Evolutionary conservation across 805 yeast genomes (phyloP).

Genomic region (Teunomyces tritomae): DNA sequence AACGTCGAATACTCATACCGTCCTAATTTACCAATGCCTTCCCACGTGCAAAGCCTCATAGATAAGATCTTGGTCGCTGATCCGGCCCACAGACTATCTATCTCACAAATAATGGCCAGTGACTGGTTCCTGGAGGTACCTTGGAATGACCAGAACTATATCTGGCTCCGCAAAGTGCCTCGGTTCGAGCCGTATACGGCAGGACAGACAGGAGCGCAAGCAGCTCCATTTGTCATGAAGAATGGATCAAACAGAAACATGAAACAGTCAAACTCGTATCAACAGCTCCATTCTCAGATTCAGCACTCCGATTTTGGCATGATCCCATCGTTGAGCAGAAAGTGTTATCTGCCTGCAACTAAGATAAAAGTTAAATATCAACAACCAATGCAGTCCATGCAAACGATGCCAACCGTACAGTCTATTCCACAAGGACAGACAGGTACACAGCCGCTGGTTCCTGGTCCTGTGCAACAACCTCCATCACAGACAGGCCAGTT

Average conservation of each 20-base stretch:
- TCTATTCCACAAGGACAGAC: neutral
- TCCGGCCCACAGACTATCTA: slow-evolving; percentile 29
- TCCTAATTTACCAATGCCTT: slow-evolving; percentile 25
- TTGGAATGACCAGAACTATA: slow-evolving; percentile 39
- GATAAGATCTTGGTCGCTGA: slow-evolving; percentile 34
- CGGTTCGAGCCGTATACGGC: slow-evolving; percentile 23
- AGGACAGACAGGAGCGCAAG: neutral
- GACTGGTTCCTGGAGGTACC: slow-evolving; percentile 38
- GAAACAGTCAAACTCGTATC: slow-evolving; percentile 37
- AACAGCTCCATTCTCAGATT: slow-evolving; percentile 39
- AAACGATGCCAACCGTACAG: neutral
- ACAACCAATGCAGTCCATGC: neutral
- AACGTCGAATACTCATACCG: slow-evolving; percentile 61
- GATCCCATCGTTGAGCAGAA: slow-evolving; percentile 1
- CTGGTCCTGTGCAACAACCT: neutral
- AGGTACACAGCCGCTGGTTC: neutral
- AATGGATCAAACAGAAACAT: slow-evolving; percentile 36
- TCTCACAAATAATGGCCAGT: slow-evolving; percentile 31
- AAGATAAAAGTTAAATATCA: slow-evolving; percentile 7
- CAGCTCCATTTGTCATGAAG: slow-evolving; percentile 17
- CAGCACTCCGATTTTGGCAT: slow-evolving; percentile 28
- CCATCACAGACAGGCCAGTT: neutral
- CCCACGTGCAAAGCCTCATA: slow-evolving; percentile 26
- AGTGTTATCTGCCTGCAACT: slow-evolving; percentile 7
- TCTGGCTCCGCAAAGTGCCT: slow-evolving; percentile 34